Percentiles rank a stretch among this genome's conserved stretches.
These are phyloP conservation scores for Phytophthora multivora DNA, from an alignment of 352 stramenopile genomes.

Conservation along the genomic window DNA sequence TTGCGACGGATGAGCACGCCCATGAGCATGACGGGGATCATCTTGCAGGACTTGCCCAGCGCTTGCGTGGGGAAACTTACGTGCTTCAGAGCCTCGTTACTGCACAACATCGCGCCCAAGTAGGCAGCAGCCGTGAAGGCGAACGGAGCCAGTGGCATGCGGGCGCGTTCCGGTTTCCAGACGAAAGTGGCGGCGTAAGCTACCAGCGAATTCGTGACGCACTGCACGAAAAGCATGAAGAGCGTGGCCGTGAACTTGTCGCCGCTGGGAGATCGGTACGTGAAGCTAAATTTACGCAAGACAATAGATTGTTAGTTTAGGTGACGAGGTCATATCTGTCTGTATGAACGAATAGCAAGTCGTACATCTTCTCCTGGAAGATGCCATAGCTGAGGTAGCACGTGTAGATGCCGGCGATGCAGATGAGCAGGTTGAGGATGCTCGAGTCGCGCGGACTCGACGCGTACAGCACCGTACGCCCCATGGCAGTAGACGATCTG, in stretches of 20 bases:
- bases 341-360: not conserved
- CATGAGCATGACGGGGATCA: conserved; percentile 98
- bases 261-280: conserved; percentile 79
- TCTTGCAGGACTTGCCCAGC: conserved; percentile 99
- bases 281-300: conserved; percentile 77
- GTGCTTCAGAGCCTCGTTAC: conserved; percentile 93
- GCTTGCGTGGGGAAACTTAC: conserved; percentile 98
- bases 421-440: conserved; percentile 84
- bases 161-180: conserved; percentile 73
- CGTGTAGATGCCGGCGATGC: conserved; percentile 90
- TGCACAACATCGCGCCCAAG: conserved; percentile 92
- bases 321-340: not conserved
- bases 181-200: conserved; percentile 86
- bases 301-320: too few relatives aligned
- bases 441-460: conserved; percentile 56
- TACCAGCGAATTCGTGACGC: conserved; percentile 88
- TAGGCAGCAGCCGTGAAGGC: conserved; percentile 90
- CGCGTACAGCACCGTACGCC: conserved; percentile 52
- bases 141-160: conserved; percentile 82
- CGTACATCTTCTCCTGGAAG: conserved; percentile 94
- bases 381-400: conserved; percentile 94
- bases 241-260: conserved; percentile 92
- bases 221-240: conserved; percentile 94
- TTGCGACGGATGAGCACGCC: conserved; percentile 92
- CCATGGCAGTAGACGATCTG: conserved; percentile 33